Evolutionary conservation across 2,329 filamentous ascomycete genomes (phyloP).

Genomic region (Fusarium irregulare): DNA sequence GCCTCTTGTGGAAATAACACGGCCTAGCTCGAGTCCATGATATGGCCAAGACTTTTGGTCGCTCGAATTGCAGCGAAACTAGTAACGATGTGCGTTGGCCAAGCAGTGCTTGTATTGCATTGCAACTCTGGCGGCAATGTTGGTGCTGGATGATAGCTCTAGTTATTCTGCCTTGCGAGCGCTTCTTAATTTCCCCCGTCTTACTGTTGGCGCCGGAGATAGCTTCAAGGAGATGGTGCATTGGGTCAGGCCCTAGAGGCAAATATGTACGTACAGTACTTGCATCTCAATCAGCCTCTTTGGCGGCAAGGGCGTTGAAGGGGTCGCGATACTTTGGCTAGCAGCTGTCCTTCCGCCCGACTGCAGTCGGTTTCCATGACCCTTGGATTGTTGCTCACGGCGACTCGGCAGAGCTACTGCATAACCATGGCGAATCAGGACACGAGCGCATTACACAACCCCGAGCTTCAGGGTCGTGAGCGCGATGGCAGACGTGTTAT

Average conservation of each 20-base stretch:
- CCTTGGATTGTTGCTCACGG: conserved; percentile 16
- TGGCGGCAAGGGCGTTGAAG: conserved; percentile 8
- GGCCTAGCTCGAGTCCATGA: conserved; percentile 18
- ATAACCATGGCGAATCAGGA: conserved; percentile 21
- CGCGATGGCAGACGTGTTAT: conserved; percentile 4
- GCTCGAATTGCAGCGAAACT: conserved; percentile 17
- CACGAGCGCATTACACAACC: conserved; percentile 6
- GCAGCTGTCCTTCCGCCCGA: conserved; percentile 19
- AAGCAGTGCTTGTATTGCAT: conserved; percentile 7
- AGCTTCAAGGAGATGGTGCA: background rate
- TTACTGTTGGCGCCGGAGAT: background rate
- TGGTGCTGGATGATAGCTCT: background rate
- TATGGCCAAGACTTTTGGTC: conserved; percentile 32
- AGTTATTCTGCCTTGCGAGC: conserved; percentile 11
- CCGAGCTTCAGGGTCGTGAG: background rate
- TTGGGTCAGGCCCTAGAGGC: conserved; percentile 8
- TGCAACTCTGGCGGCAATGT: background rate
- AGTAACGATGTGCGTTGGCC: conserved; percentile 26
- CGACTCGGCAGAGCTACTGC: conserved; percentile 30
- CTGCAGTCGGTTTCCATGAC: conserved; percentile 23
- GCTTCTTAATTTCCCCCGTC: background rate
- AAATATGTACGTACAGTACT: conserved; percentile 3
- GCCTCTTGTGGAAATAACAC: conserved; percentile 10
- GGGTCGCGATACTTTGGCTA: conserved; percentile 20
- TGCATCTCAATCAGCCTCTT: conserved; percentile 21